phyloP scores from a whole-genome alignment of 164 flowering plant species.

The Vitis cinerea region DNA sequence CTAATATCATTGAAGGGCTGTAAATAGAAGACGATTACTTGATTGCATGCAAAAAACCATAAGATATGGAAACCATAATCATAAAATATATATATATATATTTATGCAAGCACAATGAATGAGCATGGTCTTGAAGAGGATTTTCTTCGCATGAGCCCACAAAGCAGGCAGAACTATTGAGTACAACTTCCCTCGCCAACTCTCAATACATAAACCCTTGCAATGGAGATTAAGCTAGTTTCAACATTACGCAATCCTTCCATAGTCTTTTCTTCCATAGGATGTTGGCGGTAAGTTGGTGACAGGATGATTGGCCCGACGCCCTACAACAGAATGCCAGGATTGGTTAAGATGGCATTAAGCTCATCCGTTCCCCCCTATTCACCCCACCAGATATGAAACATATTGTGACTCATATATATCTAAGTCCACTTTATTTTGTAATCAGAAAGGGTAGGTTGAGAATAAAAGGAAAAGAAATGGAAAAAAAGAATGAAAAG shows the following conservation, averaged over 20 bases:
- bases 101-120: conserved; percentile 51
- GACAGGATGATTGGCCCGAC: conserved; percentile 54
- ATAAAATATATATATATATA: conserved; percentile 24
- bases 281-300: conserved; percentile 59
- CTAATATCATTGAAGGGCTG: not conserved
- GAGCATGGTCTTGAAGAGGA: conserved; percentile 28
- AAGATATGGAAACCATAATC: conserved; percentile 24
- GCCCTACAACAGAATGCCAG: conserved; percentile 51
- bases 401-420: no score
- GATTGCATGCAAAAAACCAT: conserved; percentile 8
- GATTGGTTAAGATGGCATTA: conserved; percentile 7
- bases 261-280: conserved; percentile 69
- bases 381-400: not conserved
- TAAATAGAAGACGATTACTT: not conserved
- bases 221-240: conserved; percentile 5
- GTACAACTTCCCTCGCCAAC: conserved; percentile 34
- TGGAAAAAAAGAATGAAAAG: not conserved
- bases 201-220: conserved; percentile 21
- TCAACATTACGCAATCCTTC: conserved; percentile 48
- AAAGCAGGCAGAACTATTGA: conserved; percentile 18
- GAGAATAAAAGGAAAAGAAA: not conserved
- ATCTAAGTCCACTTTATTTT: no score
- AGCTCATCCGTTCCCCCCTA: not conserved
- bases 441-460: not conserved
- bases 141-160: conserved; percentile 31